Base-by-base conservation (phyloP, 2,329 filamentous ascomycete genomes). In the Neodidymelliopsis sp. region DNA sequence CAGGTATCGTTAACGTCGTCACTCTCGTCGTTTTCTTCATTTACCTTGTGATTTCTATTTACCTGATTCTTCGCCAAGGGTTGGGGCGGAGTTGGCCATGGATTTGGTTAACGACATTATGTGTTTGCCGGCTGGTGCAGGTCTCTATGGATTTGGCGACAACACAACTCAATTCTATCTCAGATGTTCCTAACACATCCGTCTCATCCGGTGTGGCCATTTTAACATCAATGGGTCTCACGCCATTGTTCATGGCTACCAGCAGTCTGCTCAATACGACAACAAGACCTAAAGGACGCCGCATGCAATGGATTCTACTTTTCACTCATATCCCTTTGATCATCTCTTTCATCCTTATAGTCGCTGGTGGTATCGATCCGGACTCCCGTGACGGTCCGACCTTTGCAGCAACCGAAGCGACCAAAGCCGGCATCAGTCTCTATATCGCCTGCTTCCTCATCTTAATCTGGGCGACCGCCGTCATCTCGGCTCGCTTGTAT, bases 301-400 rank as follows among this genome's bases (percentile, higher is more conserved):
- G 67, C 31, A 71, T 71, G 69, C 69, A 71, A 57, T 71, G 69
- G 69, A 65, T 71, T 39, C 57, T 71, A 23, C 54, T 71, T 8
- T 54, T 67, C 13, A 52, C 69, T 1, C 64, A 71, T 35, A 55
- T 71, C 33, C 69, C 69, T 6, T 54, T 71, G 15, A 45, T 67
- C 16, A 61, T 69, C 35, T 71, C 69, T 2, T 66, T 71, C 36
- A 62, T 70, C 38, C 61, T 71, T 27, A 71, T 70, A 40, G 60
- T 71, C 16, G 67, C 69, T 23, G 69, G 69, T 16, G 67, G 66
- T 22, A 70, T 71, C 38, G 69, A 71, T 56, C 64, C 62, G 12
- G 65, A 67, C 29, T 68, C 69, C 6, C 61, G 63, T 39, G 64
- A 69, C 8, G 53, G 59, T 5, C 60, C 60, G 28, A 65, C 64